phyloP scores from a whole-genome alignment of 208 protist genomes.

The Trypanosoma grayi region DNA sequence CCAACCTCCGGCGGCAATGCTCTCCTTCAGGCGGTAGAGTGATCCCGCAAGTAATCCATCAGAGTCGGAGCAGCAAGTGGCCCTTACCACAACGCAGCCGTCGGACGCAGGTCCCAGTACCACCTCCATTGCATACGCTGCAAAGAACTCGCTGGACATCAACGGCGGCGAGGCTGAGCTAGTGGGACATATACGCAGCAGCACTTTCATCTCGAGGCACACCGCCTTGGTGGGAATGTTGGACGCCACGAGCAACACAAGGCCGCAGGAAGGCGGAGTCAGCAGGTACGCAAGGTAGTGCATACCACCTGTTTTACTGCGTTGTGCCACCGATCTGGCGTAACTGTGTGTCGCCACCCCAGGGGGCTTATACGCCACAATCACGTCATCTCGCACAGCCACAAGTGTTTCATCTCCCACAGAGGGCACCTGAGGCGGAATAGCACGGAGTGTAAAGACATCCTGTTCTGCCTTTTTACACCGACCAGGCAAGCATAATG shows the following conservation, averaged over 20 bases:
- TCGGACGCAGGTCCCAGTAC: not conserved
- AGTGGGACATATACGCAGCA: slow-evolving; percentile 21
- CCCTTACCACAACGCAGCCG: slow-evolving; percentile 14
- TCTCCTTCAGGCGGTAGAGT: slow-evolving; percentile 35
- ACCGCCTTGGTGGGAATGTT: slow-evolving; percentile 30
- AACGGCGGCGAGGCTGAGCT: slow-evolving; percentile 26
- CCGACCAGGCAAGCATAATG: slow-evolving; percentile 12
- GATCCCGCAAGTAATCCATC: slow-evolving; percentile 30
- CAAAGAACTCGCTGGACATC: slow-evolving; percentile 49
- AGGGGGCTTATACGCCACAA: slow-evolving; percentile 33
- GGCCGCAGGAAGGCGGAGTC: slow-evolving; percentile 25
- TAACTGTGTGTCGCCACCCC: slow-evolving; percentile 22
- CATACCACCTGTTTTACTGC: not conserved
- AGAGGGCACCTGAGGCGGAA: slow-evolving; percentile 13
- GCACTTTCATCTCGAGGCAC: slow-evolving; percentile 26
- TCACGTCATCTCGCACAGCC: not conserved
- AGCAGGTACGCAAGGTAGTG: slow-evolving; percentile 28
- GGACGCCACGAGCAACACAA: slow-evolving; percentile 16
- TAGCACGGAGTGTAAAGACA: slow-evolving; percentile 15
- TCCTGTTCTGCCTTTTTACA: not conserved
- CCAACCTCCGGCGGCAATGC: slow-evolving; percentile 61
- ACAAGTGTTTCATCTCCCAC: slow-evolving; percentile 19
- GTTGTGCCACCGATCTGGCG: slow-evolving; percentile 21
- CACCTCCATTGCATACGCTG: slow-evolving; percentile 31
- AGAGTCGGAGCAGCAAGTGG: slow-evolving; percentile 21